Conservation (phyloP, 768 basidiomycete species). For the Cyclocybe aegerita region DNA sequence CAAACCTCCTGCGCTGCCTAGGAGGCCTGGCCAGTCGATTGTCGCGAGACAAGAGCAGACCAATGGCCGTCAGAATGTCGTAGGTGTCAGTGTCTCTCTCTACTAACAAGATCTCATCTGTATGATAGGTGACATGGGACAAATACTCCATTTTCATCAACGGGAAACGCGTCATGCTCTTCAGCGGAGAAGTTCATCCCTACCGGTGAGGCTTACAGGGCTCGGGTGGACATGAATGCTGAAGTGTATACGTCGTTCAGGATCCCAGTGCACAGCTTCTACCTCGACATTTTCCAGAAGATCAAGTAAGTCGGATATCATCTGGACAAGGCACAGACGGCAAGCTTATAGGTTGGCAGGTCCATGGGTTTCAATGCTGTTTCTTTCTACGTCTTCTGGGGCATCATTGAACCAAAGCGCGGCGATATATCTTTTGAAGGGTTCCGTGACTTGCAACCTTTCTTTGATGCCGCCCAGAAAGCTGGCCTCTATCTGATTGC, state of each 20-base stretch:
- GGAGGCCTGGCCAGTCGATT: neutral
- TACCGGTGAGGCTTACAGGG: constrained; percentile 27
- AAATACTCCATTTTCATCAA: constrained; percentile 42
- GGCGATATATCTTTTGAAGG: constrained; percentile 54
- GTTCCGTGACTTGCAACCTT: constrained; percentile 52
- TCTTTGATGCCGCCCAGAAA: constrained; percentile 53
- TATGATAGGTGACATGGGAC: constrained; percentile 41
- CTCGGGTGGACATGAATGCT: no score
- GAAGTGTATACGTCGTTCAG: constrained; percentile 20
- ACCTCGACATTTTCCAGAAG: constrained; percentile 45
- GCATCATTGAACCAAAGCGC: constrained; percentile 42
- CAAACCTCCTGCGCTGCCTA: constrained; percentile 1
- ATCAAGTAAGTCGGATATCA: constrained; percentile 30
- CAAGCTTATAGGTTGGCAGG: constrained; percentile 16
- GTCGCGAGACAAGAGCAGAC: constrained; percentile 21
- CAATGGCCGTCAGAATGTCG: constrained; percentile 32
- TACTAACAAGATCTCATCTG: neutral
- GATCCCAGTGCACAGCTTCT: constrained; percentile 39
- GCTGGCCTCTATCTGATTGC: constrained; percentile 59
- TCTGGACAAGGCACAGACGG: neutral
- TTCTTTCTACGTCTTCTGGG: constrained; percentile 46
- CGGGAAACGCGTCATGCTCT: constrained; percentile 39
- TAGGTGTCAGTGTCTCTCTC: constrained; percentile 9
- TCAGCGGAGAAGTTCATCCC: constrained; percentile 44
- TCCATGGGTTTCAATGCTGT: constrained; percentile 43